phyloP scores from a whole-genome alignment of 164 flowering plant genomes.

The Warburgia ugandensis region DNA sequence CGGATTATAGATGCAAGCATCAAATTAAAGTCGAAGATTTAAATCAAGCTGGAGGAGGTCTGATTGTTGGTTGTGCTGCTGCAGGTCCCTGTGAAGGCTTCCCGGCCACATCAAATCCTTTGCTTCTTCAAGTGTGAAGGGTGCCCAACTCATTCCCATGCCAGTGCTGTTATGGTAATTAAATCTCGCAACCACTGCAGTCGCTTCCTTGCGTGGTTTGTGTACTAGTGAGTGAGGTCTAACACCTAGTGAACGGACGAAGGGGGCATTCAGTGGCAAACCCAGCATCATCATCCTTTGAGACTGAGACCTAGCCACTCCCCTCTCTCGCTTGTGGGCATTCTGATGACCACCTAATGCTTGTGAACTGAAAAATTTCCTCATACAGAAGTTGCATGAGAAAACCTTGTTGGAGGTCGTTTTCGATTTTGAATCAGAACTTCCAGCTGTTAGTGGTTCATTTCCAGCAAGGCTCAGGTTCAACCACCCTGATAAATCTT shows the following conservation, averaged over 20 bases:
- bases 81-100: slow-evolving; percentile 44
- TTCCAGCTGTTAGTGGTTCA: slow-evolving; percentile 16
- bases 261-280: slow-evolving; percentile 1
- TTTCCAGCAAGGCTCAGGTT: slow-evolving; percentile 32
- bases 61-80: slow-evolving; percentile 24
- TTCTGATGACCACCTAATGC: slow-evolving; percentile 61
- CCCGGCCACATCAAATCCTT: slow-evolving; percentile 59
- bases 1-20: slow-evolving; percentile 8
- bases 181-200: slow-evolving; percentile 29
- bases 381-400: slow-evolving; percentile 59
- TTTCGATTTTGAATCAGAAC: slow-evolving; percentile 18
- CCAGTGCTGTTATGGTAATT: slow-evolving; percentile 23
- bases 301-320: slow-evolving; percentile 34
- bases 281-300: slow-evolving; percentile 31
- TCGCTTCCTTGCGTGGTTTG: slow-evolving; percentile 35
- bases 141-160: slow-evolving; percentile 24
- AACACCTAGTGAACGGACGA: slow-evolving; percentile 51
- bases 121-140: slow-evolving; percentile 30
- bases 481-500: slow-evolving; percentile 31
- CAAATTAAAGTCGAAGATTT: slow-evolving; percentile 54
- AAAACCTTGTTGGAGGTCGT: slow-evolving; percentile 32
- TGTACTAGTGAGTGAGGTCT: slow-evolving; percentile 57
- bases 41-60: slow-evolving; percentile 42
- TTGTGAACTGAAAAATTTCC: slow-evolving; percentile 56
- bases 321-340: slow-evolving; percentile 59